Base-by-base conservation (phyloP, 106 monocot species). In the Vanilla planifolia region DNA sequence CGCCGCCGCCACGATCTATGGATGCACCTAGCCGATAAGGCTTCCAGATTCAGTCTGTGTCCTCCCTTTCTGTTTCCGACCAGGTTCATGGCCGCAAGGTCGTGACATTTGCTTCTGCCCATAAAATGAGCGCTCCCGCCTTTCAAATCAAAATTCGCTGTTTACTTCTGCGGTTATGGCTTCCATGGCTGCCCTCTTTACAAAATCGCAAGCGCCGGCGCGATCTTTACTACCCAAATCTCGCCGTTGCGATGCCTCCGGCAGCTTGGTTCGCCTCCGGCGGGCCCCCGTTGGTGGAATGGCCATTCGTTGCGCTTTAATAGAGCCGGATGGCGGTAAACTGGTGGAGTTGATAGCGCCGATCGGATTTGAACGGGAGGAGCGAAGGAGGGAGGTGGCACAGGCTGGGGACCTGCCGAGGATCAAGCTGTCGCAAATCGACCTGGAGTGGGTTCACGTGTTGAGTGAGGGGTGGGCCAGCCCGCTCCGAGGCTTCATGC, bases 381-480 rank as follows among this genome's bases (percentile, higher is more conserved):
- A 32, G 25, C 52, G 48, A 64, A 48, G 71, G 60, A 29, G 70
- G 57, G 96, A 86, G 74, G 90, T 81, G 35, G 43, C 55, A 60
- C 42, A 34, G 52, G 86, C 78, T 37, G 53, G 50, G 55, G 56
- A 24, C 15, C 14, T 59, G 13, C 84, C 83, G 3, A 36, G 69
- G 41, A 52, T 96, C 50, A 59, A 53, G 63, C 79, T 96, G 8
- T 73, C 71, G 43, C 55, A 77, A 63, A 65, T 87, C 39, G 90
- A 96, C 51, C 43, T 79, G 19, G 84, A 91, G 75, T 96, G 96
- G 96, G 84, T 87, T 17, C 96, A 96, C 20, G 96, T 96, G 56
- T 77, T 96, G 47, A 90, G 96, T 68, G 96, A 96, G 64, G 96
- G 96, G 37, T 96, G 96, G 96, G 96, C 96, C 11, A 96, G 96